Percentiles rank a stretch among this genome's conserved stretches.
phyloP scores from a whole-genome alignment of 768 basidiomycete species.

The Tylopilus plumbeoviolaceoides region DNA sequence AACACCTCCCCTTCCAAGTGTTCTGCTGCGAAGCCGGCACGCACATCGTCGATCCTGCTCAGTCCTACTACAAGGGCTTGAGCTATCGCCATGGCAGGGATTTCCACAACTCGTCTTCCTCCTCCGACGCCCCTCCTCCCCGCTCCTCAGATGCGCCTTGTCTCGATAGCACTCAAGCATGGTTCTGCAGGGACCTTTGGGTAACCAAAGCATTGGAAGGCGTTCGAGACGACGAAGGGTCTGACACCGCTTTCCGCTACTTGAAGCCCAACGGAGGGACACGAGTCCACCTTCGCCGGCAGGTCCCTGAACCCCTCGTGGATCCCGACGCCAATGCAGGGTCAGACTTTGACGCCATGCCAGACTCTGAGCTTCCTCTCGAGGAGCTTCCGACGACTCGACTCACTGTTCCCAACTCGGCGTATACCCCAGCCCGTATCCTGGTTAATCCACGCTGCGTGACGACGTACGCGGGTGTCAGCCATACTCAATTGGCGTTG shows the following conservation, averaged over 20 bases:
- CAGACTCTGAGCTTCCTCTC: slow-evolving; percentile 47
- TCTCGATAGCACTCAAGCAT: slow-evolving; percentile 94
- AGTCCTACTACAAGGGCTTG: slow-evolving; percentile 93
- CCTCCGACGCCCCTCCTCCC: slow-evolving; percentile 46
- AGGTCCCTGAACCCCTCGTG: slow-evolving; percentile 27
- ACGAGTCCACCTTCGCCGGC: slow-evolving; percentile 31
- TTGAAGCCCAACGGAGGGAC: slow-evolving; percentile 14
- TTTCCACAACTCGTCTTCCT: slow-evolving; percentile 77
- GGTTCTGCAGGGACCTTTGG: slow-evolving; percentile 99
- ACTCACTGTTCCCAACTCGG: slow-evolving; percentile 79
- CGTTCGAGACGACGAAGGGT: slow-evolving; percentile 49
- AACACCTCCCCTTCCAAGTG: slow-evolving; percentile 95
- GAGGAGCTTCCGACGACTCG: slow-evolving; percentile 29
- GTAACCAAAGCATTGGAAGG: slow-evolving; percentile 79
- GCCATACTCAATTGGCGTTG: slow-evolving; percentile 91
- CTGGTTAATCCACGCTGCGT: slow-evolving; percentile 95
- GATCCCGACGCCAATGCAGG: slow-evolving; percentile 82
- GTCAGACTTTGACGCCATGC: slow-evolving; percentile 86
- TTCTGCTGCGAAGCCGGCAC: slow-evolving; percentile 99
- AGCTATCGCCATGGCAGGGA: slow-evolving; percentile 77
- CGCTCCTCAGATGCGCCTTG: slow-evolving; percentile 82
- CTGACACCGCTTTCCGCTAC: slow-evolving; percentile 13
- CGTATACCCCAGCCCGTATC: slow-evolving; percentile 85
- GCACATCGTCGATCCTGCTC: slow-evolving; percentile 92
- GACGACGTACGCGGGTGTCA: slow-evolving; percentile 97